phyloP scores from a whole-genome alignment of 192 early-diverging fungal genomes.

The Entophlyctis luteolus region DNA sequence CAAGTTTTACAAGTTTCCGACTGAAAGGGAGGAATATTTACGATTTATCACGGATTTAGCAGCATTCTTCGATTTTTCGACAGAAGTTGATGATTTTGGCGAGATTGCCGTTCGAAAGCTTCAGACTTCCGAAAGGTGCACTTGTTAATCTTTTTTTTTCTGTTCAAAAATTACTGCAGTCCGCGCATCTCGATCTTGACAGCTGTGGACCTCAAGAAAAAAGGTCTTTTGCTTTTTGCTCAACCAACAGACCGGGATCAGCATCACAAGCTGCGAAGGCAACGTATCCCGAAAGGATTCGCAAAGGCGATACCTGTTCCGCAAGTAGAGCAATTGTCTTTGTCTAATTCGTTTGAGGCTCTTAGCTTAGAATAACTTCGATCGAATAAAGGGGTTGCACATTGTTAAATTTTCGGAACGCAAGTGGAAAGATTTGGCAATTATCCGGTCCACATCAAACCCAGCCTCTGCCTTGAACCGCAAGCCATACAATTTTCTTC shows the following conservation, averaged over 20 bases:
- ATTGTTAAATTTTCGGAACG: too few species aligned
- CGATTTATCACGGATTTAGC: background rate
- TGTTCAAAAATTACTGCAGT: background rate
- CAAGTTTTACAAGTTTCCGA: conserved; percentile 10
- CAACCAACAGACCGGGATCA: too few species aligned
- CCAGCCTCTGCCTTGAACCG: too few species aligned
- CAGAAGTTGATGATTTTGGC: background rate
- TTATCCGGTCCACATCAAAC: too few species aligned
- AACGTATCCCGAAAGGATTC: conserved; percentile 5
- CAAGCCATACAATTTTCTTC: too few species aligned
- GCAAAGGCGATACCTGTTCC: conserved; percentile 14
- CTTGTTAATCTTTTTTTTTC: background rate
- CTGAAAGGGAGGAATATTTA: background rate
- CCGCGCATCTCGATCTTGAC: background rate
- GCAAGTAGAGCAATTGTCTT: background rate
- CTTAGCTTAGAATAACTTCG: background rate
- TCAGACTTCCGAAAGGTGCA: background rate
- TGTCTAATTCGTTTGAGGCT: conserved; percentile 9
- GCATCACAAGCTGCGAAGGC: background rate
- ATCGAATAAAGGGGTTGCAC: too few species aligned
- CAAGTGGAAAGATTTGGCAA: too few species aligned
- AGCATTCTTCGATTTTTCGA: background rate
- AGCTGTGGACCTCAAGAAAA: conserved; percentile 8
- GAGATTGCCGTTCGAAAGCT: background rate
- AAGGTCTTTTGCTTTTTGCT: background rate